Evolutionary conservation across 2,329 filamentous ascomycete genomes (phyloP), one percentile per base, ranked within the genome.

Genomic region (Hymenoscyphus albidus): DNA sequence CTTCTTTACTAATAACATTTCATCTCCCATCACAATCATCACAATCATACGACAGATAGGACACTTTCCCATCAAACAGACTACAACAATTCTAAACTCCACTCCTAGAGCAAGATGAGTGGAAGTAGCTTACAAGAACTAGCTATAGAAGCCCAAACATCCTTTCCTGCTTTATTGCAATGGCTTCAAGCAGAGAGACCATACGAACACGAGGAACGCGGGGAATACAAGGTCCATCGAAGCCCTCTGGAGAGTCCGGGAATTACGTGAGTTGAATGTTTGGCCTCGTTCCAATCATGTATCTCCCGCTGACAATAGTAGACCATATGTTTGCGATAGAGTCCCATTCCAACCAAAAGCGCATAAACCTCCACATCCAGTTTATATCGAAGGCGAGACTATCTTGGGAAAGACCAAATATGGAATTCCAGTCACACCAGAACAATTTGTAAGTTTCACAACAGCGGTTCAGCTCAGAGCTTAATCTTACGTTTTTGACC

Each of bases 321-420:
- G 48, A 54, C 48, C 48, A 27, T 10, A 54, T 54, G 18, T 54
- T 27, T 54, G 22, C 22, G 10, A 27, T 27, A 54, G 18, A 54
- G 48, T 22, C 22, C 18, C 48, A 13, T 54, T 54, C 48, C 10
- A 54, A 16, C 58, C 31, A 16, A 60, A 42, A 31, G 32, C 27
- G 4, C 59, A 64, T 40, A 54, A 63, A n/a, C 58, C 67, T 12
- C 63, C 56, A 22, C 64, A 67, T 27, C 48, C 48, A 13, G 48
- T 22, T 18, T 54, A 54, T 54, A 54, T 54, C 56, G 57, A 62
- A 48, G 61, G 40, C 22, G 27, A 38, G 4, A 59, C 56, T 3
- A 59, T 58, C 4, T 59, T 68, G 5, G 63, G 63, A 1, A 69
- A 64, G 55, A 69, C 65, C 2, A 65, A 59, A 42, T 67, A 64